A percentile compares a stretch with the other conserved stretches of the same genome.
phyloP scores from a whole-genome alignment of 140 eudicot species.

The Erigeron philadelphicus region DNA sequence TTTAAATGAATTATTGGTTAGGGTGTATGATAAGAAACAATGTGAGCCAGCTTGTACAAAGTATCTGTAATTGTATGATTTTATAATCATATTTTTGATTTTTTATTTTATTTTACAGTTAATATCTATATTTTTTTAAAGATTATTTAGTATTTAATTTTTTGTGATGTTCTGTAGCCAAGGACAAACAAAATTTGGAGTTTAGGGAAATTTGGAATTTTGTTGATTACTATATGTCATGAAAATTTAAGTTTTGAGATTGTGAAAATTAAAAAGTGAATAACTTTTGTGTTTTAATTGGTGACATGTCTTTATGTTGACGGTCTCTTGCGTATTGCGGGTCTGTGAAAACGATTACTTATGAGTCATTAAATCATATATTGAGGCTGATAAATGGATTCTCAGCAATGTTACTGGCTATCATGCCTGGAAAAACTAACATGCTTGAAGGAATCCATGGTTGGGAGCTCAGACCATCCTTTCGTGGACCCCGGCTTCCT shows the following conservation, averaged over 20 bases:
- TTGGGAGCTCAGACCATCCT: constrained; percentile 96
- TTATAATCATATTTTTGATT: too few relatives aligned
- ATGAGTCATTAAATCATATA: constrained; percentile 70
- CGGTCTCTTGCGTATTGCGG: constrained; percentile 31
- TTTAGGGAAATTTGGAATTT: too few relatives aligned
- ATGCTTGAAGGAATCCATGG: constrained; percentile 97
- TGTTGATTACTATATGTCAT: too few relatives aligned
- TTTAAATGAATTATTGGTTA: not conserved
- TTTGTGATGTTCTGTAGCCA: too few relatives aligned
- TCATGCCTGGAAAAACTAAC: constrained; percentile 81
- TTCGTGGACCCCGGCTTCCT: constrained; percentile 96
- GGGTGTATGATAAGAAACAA: not conserved
- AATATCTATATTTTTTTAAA: too few relatives aligned
- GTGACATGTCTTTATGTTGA: constrained; percentile 5
- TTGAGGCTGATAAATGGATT: constrained; percentile 84
- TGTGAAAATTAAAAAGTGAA: not conserved
- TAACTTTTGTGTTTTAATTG: not conserved
- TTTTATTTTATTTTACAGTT: too few relatives aligned
- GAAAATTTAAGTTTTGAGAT: too few relatives aligned
- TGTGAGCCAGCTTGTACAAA: not conserved
- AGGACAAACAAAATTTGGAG: too few relatives aligned
- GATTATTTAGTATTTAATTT: too few relatives aligned
- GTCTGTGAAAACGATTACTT: constrained; percentile 90
- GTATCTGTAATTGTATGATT: too few relatives aligned
- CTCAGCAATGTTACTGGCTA: constrained; percentile 75